phyloP scores from a whole-genome alignment of 352 stramenopile genomes.

The Globisporangium nagaii region DNA sequence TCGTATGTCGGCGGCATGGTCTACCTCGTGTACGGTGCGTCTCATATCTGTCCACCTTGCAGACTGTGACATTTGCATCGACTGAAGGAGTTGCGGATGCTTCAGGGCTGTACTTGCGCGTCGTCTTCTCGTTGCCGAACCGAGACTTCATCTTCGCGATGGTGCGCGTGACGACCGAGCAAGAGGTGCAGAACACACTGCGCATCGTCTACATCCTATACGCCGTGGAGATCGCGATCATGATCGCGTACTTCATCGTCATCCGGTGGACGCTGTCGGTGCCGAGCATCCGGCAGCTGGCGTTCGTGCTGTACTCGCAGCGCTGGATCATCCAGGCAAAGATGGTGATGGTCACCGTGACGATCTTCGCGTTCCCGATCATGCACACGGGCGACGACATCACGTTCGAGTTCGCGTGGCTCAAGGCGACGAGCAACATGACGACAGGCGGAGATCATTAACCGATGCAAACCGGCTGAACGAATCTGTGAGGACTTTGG shows the following conservation, averaged over 20 bases:
- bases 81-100: too few relatives aligned
- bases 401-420: slow-evolving; percentile 8
- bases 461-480: too few relatives aligned
- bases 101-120: slow-evolving; percentile 3
- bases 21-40: slow-evolving; percentile 1
- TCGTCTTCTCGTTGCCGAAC: slow-evolving; percentile 2
- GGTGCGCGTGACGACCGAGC: neutral
- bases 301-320: neutral
- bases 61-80: neutral
- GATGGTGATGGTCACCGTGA: neutral
- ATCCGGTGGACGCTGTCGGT: neutral
- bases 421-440: neutral
- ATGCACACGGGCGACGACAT: slow-evolving; percentile 3
- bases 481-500: too few relatives aligned
- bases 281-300: neutral
- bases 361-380: neutral
- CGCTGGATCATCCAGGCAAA: neutral
- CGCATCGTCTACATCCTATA: neutral
- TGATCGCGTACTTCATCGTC: neutral
- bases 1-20: neutral
- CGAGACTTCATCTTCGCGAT: neutral
- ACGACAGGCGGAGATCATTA: neutral
- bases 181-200: neutral
- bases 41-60: too few relatives aligned
- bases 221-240: neutral